Conservation (phyloP, 495 filamentous ascomycete genomes). For the Penicillium argentinense region DNA sequence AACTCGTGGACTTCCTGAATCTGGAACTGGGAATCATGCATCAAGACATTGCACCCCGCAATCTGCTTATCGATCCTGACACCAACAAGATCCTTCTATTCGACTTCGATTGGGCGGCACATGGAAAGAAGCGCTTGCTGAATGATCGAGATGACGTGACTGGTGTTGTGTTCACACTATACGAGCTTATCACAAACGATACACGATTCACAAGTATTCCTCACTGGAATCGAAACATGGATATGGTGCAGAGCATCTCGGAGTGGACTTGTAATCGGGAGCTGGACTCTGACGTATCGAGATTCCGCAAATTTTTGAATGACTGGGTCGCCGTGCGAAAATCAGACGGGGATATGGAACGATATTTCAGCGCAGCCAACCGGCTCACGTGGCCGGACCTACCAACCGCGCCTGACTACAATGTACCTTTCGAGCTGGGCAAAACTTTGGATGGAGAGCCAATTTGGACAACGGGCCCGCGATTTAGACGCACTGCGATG, state of each 20-base stretch:
- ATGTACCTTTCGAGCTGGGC: conserved; percentile 18
- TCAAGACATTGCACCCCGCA: conserved; percentile 39
- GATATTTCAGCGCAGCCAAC: conserved; percentile 20
- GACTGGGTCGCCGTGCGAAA: conserved; percentile 19
- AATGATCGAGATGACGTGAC: conserved; percentile 36
- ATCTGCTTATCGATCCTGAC: conserved; percentile 32
- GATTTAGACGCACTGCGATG: conserved; percentile 15
- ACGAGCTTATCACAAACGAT: conserved; percentile 44
- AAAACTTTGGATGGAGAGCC: conserved; percentile 17
- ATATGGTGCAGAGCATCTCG: conserved; percentile 21
- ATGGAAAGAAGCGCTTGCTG: conserved; percentile 15
- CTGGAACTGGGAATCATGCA: conserved; percentile 38
- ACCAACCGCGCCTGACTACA: conserved; percentile 20
- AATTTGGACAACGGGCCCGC: conserved; percentile 14
- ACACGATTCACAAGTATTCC: conserved; percentile 17
- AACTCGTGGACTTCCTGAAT: conserved; percentile 40
- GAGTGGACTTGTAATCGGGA: conserved; percentile 21
- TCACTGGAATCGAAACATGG: conserved; percentile 17
- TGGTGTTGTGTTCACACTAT: conserved; percentile 37
- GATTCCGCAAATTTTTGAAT: conserved; percentile 21
- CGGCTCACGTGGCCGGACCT: conserved; percentile 22
- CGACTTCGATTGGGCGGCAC: conserved; percentile 38
- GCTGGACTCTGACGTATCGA: conserved; percentile 23
- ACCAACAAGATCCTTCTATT: conserved; percentile 38
- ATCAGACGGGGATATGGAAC: conserved; percentile 15